Conservation (phyloP, 2,329 filamentous ascomycete species). For the Colletotrichum shisoi region DNA sequence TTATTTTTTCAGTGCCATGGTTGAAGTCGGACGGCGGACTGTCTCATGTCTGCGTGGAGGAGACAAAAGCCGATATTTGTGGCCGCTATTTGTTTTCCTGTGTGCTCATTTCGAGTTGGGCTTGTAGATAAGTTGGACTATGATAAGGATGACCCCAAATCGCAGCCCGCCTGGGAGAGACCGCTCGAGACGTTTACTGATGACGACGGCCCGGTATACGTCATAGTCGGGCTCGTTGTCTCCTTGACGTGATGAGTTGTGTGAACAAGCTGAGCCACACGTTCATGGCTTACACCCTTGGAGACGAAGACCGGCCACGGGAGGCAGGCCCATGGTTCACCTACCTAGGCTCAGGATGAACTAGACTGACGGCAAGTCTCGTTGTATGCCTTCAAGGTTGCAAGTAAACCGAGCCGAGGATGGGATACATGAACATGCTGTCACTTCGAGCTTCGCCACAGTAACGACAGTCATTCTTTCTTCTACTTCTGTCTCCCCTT, state of each 20-base stretch:
- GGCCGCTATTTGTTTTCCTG: conserved; percentile 14
- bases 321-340: not conserved
- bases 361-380: not conserved
- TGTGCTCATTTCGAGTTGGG: not conserved
- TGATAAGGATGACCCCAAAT: not conserved
- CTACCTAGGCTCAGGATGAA: too few relatives aligned
- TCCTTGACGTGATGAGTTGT: not conserved
- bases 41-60: not conserved
- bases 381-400: not conserved
- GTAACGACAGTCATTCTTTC: not conserved
- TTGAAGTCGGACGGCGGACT: not conserved
- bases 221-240: not conserved
- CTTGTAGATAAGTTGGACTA: conserved; percentile 21
- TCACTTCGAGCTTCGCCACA: not conserved
- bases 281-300: too few relatives aligned
- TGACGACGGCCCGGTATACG: not conserved
- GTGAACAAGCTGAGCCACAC: not conserved
- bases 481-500: not conserved
- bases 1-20: conserved; percentile 1
- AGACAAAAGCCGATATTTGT: not conserved
- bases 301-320: not conserved
- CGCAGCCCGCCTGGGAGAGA: not conserved
- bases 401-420: not conserved
- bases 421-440: not conserved
- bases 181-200: not conserved